Evolutionary conservation across 139 green algal species (phyloP), one percentile per base, ranked within the genome.

Genomic region (Picochlorum sp.): DNA sequence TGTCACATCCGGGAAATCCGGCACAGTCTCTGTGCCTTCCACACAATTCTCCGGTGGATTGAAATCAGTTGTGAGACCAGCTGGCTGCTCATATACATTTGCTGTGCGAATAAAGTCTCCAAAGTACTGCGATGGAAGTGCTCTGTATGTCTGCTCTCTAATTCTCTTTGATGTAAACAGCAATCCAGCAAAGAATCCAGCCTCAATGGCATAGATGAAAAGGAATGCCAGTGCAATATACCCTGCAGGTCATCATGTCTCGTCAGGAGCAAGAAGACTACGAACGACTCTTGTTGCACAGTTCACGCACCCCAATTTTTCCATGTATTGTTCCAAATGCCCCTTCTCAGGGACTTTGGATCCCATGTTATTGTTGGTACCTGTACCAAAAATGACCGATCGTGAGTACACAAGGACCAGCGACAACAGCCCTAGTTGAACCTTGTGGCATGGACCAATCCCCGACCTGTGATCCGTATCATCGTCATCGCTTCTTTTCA

Each of bases 301-400:
- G 47, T 8, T 41, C 20, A 34, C 69, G 56, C 46, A 75, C 69
- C 69, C 69, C 69, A 75, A 52, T 71, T 56, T 41, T 50, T 69
- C 69, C 69, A 75, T 10, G 37, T 70, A 62, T 75, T 75, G 34
- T 61, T 51, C 69, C 62, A 75, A 1, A 75, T n/a, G 13, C 69
- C 69, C 7, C 62, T 51, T 34, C 30, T 56, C 15, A 75, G 54
- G 4, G 62, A 47, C 8, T 24, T 28, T 13, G 24, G 41, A 46
- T 75, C 56, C 6, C 59, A 34, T 1, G 20, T 59, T 21, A 69
- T 46, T 11, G 23, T 50, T 9, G 60, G 68, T 7, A 58, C 47
- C 58, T 74, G 47, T 30, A 68, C 6, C 7, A 34, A 13, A 62
- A 45, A 41, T 13, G 7, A 11, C 34, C 7, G 34, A 41, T 41